phyloP scores from a whole-genome alignment of 1,284 basidiomycete genomes.

The Caloboletus firmus region DNA sequence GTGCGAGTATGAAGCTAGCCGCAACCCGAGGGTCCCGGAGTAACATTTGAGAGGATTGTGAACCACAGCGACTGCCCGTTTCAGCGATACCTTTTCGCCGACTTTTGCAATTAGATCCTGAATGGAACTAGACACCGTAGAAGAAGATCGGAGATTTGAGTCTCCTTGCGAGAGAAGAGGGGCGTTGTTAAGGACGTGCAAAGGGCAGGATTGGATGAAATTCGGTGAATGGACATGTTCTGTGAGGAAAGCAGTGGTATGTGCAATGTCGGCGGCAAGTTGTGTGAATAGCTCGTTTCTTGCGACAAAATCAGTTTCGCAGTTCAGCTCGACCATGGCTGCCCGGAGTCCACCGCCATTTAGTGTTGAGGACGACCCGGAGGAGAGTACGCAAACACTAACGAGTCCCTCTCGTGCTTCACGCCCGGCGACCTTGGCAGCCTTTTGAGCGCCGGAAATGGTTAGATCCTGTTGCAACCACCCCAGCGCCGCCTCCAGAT shows the following conservation, averaged over 20 bases:
- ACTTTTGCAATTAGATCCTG: constrained; percentile 81
- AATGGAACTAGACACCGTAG: constrained; percentile 75
- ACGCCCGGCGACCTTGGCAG: constrained; percentile 79
- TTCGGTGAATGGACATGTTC: constrained; percentile 45
- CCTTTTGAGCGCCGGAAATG: constrained; percentile 73
- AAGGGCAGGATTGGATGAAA: constrained; percentile 43
- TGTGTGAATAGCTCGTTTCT: constrained; percentile 82
- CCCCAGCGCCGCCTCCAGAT: constrained; percentile 70
- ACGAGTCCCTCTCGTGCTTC: constrained; percentile 79
- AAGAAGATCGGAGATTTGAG: constrained; percentile 37
- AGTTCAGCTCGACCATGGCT: constrained; percentile 90
- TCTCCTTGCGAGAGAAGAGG: constrained; percentile 60
- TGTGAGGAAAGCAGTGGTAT: constrained; percentile 81
- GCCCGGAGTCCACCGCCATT: constrained; percentile 62
- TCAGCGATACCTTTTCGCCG: constrained; percentile 86
- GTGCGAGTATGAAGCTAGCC: constrained; percentile 81
- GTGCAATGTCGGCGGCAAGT: constrained; percentile 80
- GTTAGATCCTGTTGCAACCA: constrained; percentile 82
- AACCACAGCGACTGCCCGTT: constrained; percentile 73
- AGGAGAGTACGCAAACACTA: constrained; percentile 69
- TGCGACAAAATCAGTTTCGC: constrained; percentile 97
- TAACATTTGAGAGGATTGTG: constrained; percentile 51
- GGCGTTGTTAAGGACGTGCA: constrained; percentile 63
- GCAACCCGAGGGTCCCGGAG: constrained; percentile 46
- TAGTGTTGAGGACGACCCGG: constrained; percentile 39